phyloP scores from a whole-genome alignment of 1,284 basidiomycete species.

The Pseudozyma pruni region DNA sequence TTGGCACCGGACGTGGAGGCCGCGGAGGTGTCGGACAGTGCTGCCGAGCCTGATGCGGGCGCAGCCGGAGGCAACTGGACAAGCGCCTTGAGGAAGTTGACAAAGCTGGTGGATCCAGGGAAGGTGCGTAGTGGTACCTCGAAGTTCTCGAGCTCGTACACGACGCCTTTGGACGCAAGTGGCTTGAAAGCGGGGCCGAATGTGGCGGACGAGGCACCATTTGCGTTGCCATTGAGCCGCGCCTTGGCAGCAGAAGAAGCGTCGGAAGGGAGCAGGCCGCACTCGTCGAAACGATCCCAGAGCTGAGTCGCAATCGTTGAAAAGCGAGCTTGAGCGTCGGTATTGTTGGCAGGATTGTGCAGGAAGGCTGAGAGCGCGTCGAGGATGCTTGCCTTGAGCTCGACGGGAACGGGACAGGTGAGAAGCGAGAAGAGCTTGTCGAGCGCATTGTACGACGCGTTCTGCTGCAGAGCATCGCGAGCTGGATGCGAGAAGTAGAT shows the following conservation, averaged over 20 bases:
- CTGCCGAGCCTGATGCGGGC: constrained; percentile 24
- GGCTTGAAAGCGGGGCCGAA: constrained; percentile 41
- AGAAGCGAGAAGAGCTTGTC: constrained; percentile 74
- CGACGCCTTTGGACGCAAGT: constrained; percentile 56
- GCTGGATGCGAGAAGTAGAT: constrained; percentile 81
- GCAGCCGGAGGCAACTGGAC: constrained; percentile 39
- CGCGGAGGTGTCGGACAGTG: constrained; percentile 19
- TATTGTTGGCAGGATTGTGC: constrained; percentile 24
- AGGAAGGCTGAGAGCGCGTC: constrained; percentile 83
- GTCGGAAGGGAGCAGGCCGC: constrained; percentile 34
- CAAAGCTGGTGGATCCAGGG: constrained; percentile 86
- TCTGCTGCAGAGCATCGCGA: constrained; percentile 80
- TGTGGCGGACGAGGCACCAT: background rate
- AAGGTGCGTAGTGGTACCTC: constrained; percentile 82
- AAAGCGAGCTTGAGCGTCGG: constrained; percentile 26
- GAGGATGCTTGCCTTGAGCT: constrained; percentile 88
- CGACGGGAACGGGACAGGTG: constrained; percentile 74
- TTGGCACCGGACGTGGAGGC: constrained; percentile 16
- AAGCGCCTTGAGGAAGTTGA: constrained; percentile 82
- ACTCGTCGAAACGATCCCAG: constrained; percentile 83
- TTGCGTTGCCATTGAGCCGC: constrained; percentile 1
- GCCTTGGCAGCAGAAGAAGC: constrained; percentile 26
- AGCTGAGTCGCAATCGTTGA: constrained; percentile 79
- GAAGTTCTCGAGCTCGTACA: constrained; percentile 80
- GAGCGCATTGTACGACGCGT: constrained; percentile 78